Percentiles rank a stretch among this genome's conserved stretches.
These are phyloP conservation scores for Centella asiatica DNA, from an alignment of 129 eudicot species.

Conservation along the genomic window DNA sequence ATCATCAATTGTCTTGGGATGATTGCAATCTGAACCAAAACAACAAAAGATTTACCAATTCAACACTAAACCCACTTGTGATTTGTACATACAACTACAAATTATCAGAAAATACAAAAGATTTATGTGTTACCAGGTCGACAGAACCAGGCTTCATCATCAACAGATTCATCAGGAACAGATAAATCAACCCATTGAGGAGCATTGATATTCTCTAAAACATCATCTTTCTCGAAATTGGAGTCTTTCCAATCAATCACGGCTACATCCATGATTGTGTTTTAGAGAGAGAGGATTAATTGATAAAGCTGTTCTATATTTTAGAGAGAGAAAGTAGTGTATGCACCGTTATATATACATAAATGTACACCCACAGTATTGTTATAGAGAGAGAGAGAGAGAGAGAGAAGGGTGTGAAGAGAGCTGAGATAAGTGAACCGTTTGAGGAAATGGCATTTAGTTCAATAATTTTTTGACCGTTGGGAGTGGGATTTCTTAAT, in stretches of 20 bases:
- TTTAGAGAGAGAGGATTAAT: neutral
- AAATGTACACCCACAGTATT: too few species aligned
- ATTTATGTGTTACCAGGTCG: slow-evolving; percentile 63
- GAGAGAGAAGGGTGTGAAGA: neutral
- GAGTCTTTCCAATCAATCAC: slow-evolving; percentile 76
- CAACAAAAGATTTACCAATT: neutral
- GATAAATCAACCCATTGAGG: slow-evolving; percentile 80
- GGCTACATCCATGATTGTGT: slow-evolving; percentile 49
- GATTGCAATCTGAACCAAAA: slow-evolving; percentile 58
- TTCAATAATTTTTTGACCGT: slow-evolving; percentile 21
- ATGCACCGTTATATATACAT: neutral
- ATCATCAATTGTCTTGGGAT: slow-evolving; percentile 85
- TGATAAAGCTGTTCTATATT: neutral
- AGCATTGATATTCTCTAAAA: slow-evolving; percentile 63
- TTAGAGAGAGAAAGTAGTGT: slow-evolving; percentile 7
- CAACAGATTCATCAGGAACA: slow-evolving; percentile 28
- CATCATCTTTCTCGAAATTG: slow-evolving; percentile 48
- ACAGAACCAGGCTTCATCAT: slow-evolving; percentile 83
- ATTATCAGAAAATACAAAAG: neutral
- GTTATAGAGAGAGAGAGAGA: neutral
- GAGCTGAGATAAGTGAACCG: slow-evolving; percentile 15
- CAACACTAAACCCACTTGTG: neutral
- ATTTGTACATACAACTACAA: neutral
- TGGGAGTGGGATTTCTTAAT: neutral
- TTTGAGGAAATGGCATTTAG: neutral